Percentiles rank a stretch among this genome's conserved stretches.
Evolutionary conservation across 257 asterid genomes (phyloP).

Genomic region (Solanum microdontum): DNA sequence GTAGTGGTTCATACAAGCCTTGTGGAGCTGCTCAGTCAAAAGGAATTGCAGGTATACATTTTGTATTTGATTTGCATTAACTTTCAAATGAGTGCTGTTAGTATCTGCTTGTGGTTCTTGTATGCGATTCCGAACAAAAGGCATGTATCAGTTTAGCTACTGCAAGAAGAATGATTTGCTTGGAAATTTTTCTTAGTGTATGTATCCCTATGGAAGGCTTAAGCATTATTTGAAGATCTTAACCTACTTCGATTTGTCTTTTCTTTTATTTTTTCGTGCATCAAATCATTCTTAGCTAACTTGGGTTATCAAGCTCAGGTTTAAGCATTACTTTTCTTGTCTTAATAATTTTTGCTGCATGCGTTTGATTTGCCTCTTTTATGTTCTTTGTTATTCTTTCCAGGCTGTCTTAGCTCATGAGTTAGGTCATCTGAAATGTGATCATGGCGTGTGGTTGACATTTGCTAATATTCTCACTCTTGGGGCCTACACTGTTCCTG

Average conservation of each 20-base stretch:
- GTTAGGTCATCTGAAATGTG: slow-evolving; percentile 91
- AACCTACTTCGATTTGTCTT: neutral
- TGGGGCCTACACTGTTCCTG: slow-evolving; percentile 81
- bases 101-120: neutral
- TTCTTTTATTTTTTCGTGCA: neutral
- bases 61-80: neutral
- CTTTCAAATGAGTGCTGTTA: neutral
- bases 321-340: neutral
- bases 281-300: neutral
- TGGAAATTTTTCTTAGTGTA: neutral
- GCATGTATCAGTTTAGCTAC: neutral
- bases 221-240: neutral
- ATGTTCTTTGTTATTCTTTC: neutral
- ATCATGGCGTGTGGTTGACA: slow-evolving; percentile 94
- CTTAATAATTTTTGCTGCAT: neutral
- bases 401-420: slow-evolving; percentile 98
- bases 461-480: slow-evolving; percentile 81
- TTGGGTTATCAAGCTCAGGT: neutral
- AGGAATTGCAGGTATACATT: slow-evolving; percentile 68
- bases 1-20: slow-evolving; percentile 93
- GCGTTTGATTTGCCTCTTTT: neutral
- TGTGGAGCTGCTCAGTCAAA: slow-evolving; percentile 75
- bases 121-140: neutral
- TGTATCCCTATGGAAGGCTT: neutral
- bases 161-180: neutral